Evolutionary conservation across 208 protist species (phyloP).

Genomic region (Crithidia expoeki): DNA sequence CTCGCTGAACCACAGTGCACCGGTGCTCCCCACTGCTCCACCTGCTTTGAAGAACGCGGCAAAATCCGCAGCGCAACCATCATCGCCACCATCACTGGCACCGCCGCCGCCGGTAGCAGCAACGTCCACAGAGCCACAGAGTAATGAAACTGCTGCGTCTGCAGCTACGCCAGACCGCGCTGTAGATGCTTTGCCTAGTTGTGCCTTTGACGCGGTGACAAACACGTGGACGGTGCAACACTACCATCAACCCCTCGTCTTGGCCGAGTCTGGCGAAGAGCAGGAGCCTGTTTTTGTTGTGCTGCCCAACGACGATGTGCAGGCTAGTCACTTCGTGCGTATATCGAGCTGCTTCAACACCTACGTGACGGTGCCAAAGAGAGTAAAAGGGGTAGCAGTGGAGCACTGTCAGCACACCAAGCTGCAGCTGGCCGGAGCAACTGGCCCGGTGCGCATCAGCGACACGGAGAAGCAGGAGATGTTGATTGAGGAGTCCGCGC

Average conservation of each 20-base stretch:
- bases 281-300: conserved; percentile 17
- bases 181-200: neutral
- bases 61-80: neutral
- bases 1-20: neutral
- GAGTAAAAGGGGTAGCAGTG: conserved; percentile 34
- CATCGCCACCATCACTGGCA: neutral
- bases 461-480: conserved; percentile 34
- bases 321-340: conserved; percentile 29
- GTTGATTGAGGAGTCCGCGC: conserved; percentile 29
- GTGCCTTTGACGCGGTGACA: conserved; percentile 12
- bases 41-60: neutral
- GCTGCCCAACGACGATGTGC: conserved; percentile 17
- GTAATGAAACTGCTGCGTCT: neutral
- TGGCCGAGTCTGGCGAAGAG: conserved; percentile 21
- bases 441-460: conserved; percentile 33
- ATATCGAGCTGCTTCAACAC: conserved; percentile 35
- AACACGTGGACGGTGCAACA: conserved; percentile 21
- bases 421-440: conserved; percentile 29
- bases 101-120: neutral
- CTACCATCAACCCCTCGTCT: conserved; percentile 18
- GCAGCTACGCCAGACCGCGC: neutral
- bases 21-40: neutral
- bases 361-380: conserved; percentile 32
- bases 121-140: neutral
- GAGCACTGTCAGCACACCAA: conserved; percentile 34